Evolutionary conservation across 1,284 basidiomycete genomes (phyloP).

Genomic region (Boletellus dicymbophilus): DNA sequence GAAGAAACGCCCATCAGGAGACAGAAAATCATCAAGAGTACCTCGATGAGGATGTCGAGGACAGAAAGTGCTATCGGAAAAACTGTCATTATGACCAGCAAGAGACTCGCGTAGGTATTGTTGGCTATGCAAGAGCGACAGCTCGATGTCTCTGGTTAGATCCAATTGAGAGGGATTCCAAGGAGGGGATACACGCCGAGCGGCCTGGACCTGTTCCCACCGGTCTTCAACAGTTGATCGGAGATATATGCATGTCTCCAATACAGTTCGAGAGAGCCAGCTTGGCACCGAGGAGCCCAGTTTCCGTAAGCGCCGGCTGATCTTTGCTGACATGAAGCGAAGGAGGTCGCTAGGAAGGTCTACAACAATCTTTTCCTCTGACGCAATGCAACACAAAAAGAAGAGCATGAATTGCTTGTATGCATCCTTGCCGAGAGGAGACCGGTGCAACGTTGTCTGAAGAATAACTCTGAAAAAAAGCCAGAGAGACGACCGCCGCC

Average conservation of each 20-base stretch:
- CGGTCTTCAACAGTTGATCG: slow-evolving; percentile 5
- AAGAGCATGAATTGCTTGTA: slow-evolving; percentile 50
- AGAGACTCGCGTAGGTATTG: too few species aligned
- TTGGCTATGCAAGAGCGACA: slow-evolving; percentile 32
- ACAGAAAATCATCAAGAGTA: too few species aligned
- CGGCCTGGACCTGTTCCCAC: slow-evolving; percentile 5
- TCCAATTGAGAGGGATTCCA: slow-evolving; percentile 29
- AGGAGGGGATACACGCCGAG: slow-evolving; percentile 9
- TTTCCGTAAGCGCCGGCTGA: slow-evolving; percentile 37
- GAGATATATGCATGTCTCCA: slow-evolving; percentile 1
- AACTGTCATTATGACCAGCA: too few species aligned
- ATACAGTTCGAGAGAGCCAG: slow-evolving; percentile 1
- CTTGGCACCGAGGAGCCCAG: slow-evolving; percentile 17
- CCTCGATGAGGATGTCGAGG: too few species aligned
- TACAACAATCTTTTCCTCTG: slow-evolving; percentile 12
- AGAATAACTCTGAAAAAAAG: slow-evolving; percentile 36
- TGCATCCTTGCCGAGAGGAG: slow-evolving; percentile 12
- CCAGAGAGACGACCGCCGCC: slow-evolving; percentile 39
- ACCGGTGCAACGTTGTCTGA: slow-evolving; percentile 38
- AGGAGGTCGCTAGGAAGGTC: slow-evolving; percentile 34
- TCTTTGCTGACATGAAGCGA: slow-evolving; percentile 27
- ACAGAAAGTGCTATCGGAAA: too few species aligned
- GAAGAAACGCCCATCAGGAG: too few species aligned
- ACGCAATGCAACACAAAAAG: slow-evolving; percentile 35
- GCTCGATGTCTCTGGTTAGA: slow-evolving; percentile 26